phyloP scores from a whole-genome alignment of 2,329 filamentous ascomycete genomes.

The Phyllosticta capitalensis region DNA sequence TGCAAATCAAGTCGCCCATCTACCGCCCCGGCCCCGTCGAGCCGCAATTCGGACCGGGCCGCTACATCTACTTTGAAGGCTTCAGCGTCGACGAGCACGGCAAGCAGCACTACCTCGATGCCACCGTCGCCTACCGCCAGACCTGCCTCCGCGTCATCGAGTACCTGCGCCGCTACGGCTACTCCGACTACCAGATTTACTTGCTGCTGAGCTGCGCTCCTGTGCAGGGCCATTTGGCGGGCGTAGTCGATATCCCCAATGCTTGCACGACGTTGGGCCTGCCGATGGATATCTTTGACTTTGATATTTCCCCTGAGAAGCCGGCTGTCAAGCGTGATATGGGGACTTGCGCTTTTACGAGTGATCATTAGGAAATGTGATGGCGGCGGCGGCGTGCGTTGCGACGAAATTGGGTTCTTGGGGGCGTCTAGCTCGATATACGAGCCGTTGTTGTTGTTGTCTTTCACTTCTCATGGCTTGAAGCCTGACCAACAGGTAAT shows the following conservation, averaged over 20 bases:
- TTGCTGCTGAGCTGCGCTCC: slow-evolving; percentile 77
- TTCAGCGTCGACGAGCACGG: slow-evolving; percentile 84
- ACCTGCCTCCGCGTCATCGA: slow-evolving; percentile 69
- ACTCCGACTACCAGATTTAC: slow-evolving; percentile 71
- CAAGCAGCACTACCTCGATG: slow-evolving; percentile 82
- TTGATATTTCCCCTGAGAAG: slow-evolving; percentile 68
- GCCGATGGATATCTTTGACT: slow-evolving; percentile 91
- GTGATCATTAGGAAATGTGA: neutral
- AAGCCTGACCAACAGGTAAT: too few relatives aligned
- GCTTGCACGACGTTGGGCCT: slow-evolving; percentile 81
- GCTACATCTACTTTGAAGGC: slow-evolving; percentile 79
- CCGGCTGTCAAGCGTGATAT: slow-evolving; percentile 55
- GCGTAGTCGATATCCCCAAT: slow-evolving; percentile 85
- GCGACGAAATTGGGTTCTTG: neutral
- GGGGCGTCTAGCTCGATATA: too few relatives aligned
- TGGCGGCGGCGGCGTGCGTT: neutral
- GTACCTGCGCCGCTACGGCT: slow-evolving; percentile 65
- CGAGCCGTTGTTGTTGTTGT: too few relatives aligned
- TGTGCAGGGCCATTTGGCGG: slow-evolving; percentile 78
- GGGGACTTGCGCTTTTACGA: slow-evolving; percentile 59
- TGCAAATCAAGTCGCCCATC: slow-evolving; percentile 73
- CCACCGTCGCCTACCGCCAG: slow-evolving; percentile 78
- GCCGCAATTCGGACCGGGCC: slow-evolving; percentile 73
- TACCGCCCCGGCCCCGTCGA: slow-evolving; percentile 82
- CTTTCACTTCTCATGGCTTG: too few relatives aligned